A percentile compares a stretch with the other conserved stretches of the same genome.
Evolutionary conservation across 192 early-diverging fungal species (phyloP).

Genomic region (Haplosporangium gracile): DNA sequence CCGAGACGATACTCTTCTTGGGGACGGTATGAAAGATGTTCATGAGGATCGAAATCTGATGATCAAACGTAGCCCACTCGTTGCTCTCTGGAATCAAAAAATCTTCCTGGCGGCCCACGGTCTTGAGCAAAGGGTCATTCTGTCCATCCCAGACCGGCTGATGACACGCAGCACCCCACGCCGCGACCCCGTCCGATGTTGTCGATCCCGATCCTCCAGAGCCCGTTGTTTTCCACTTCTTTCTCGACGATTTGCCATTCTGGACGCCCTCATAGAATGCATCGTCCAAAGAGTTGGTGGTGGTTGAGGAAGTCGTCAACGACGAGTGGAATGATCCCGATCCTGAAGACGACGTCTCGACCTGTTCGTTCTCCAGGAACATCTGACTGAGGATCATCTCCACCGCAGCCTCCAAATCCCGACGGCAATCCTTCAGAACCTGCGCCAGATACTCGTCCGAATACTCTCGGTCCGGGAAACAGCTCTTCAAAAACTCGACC

Average conservation of each 20-base stretch:
- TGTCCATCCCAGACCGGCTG: constrained; percentile 14
- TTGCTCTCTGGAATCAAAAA: constrained; percentile 55
- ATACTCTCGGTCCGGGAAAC: constrained; percentile 41
- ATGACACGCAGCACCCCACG: constrained; percentile 15
- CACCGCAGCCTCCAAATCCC: constrained; percentile 37
- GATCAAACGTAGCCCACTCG: constrained; percentile 53
- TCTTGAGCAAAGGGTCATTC: constrained; percentile 25
- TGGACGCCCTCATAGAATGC: constrained; percentile 23
- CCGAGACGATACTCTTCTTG: constrained; percentile 42
- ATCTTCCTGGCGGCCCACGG: constrained; percentile 35
- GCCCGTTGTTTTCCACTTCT: constrained; percentile 4
- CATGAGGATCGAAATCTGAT: constrained; percentile 49
- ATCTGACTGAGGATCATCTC: constrained; percentile 50
- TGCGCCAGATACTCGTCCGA: constrained; percentile 45
- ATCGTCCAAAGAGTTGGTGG: constrained; percentile 38
- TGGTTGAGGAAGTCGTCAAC: background rate
- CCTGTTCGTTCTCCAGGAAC: constrained; percentile 52
- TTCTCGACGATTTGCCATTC: constrained; percentile 12
- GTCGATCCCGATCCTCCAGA: background rate
- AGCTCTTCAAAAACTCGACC: constrained; percentile 46
- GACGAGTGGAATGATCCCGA: constrained; percentile 39
- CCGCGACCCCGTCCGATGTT: background rate
- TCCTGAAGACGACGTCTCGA: constrained; percentile 45
- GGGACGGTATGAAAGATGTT: constrained; percentile 46
- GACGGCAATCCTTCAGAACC: constrained; percentile 30